Conservation (phyloP, 1,284 basidiomycete genomes). For the Malassezia pachydermatis region DNA sequence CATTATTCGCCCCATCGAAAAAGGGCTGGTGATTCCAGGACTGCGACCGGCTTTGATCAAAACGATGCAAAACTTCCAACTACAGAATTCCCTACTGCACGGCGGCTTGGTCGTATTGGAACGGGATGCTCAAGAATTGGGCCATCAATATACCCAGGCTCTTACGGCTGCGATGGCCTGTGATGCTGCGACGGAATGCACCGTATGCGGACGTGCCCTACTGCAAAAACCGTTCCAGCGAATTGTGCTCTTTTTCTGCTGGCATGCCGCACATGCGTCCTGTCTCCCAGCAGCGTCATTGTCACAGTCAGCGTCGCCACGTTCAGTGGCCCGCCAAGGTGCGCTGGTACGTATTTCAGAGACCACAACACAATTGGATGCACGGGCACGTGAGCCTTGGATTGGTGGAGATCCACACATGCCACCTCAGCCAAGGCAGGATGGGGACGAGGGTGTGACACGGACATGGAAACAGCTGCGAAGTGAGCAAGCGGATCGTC, state of each 20-base stretch:
- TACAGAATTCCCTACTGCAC: constrained; percentile 52
- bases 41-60: constrained; percentile 88
- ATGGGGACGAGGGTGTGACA: no score
- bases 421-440: no score
- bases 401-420: background rate
- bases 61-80: constrained; percentile 87
- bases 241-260: constrained; percentile 34
- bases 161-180: constrained; percentile 26
- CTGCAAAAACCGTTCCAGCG: constrained; percentile 14
- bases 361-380: background rate
- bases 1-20: constrained; percentile 83
- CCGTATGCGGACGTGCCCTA: constrained; percentile 21
- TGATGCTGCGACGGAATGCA: constrained; percentile 25
- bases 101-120: constrained; percentile 36
- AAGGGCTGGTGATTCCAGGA: constrained; percentile 89
- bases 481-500: no score
- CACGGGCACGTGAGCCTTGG: background rate
- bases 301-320: background rate
- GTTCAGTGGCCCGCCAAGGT: background rate
- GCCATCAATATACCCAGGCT: constrained; percentile 22
- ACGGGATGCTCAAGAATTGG: constrained; percentile 27
- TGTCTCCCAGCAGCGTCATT: constrained; percentile 14
- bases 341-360: background rate
- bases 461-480: no score
- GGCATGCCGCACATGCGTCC: constrained; percentile 33